A percentile compares a stretch with the other conserved stretches of the same genome.
phyloP scores from a whole-genome alignment of 306 rosid species.

The Vigna mungo region DNA sequence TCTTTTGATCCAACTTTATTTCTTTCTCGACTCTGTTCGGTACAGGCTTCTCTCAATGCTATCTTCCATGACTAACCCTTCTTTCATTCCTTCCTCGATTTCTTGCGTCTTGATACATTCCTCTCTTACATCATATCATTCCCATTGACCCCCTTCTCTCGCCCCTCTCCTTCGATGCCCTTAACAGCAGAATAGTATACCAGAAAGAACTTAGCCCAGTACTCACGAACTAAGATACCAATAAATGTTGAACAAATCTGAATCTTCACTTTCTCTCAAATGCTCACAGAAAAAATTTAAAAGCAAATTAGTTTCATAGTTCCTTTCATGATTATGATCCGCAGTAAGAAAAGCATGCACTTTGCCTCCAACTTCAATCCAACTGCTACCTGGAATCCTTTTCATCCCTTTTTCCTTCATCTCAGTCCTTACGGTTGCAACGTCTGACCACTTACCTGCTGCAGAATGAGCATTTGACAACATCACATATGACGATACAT shows the following conservation, averaged over 20 bases:
- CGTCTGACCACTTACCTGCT: constrained; percentile 81
- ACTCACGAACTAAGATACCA: constrained; percentile 38
- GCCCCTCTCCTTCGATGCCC: too few species aligned
- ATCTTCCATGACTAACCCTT: too few species aligned
- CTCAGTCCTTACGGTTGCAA: constrained; percentile 64
- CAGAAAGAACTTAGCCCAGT: constrained; percentile 9
- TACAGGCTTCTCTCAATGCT: too few species aligned
- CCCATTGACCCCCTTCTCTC: too few species aligned
- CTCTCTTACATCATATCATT: too few species aligned
- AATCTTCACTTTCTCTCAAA: constrained; percentile 55
- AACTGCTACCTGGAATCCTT: constrained; percentile 91
- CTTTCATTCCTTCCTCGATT: too few species aligned
- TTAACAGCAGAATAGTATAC: background rate
- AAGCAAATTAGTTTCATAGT: constrained; percentile 56
- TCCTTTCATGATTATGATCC: constrained; percentile 62
- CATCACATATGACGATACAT: constrained; percentile 87
- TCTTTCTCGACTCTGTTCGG: too few species aligned
- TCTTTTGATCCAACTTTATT: too few species aligned
- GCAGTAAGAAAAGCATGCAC: constrained; percentile 69
- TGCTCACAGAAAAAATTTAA: constrained; percentile 54
- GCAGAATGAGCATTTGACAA: constrained; percentile 88
- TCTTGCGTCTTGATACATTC: too few species aligned
- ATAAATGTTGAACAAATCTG: constrained; percentile 46
- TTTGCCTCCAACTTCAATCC: constrained; percentile 78
- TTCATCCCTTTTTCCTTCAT: constrained; percentile 86